Conservation (phyloP, 2,329 filamentous ascomycete species). For the Byssoonygena ceratinophila region DNA sequence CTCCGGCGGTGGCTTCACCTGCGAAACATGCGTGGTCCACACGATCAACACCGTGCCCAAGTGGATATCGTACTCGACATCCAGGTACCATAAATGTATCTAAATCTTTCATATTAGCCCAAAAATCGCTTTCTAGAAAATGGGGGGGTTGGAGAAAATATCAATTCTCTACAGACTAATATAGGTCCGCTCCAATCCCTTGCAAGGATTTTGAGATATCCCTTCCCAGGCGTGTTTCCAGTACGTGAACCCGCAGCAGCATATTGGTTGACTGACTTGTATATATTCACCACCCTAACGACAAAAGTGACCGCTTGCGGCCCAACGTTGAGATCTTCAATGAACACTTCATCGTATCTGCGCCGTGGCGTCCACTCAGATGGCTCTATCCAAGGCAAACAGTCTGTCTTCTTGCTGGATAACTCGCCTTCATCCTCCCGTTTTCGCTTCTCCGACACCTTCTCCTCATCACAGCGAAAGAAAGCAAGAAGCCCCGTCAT, state of each 20-base stretch:
- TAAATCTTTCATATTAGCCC: constrained; percentile 8
- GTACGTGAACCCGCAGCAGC: not conserved
- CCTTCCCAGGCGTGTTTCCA: constrained; percentile 15
- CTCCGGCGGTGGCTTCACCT: constrained; percentile 6
- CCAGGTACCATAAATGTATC: constrained; percentile 24
- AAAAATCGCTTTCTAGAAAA: not conserved
- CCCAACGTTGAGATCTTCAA: constrained; percentile 20
- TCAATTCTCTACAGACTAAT: constrained; percentile 13
- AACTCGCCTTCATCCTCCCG: not conserved
- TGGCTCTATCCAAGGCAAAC: not conserved
- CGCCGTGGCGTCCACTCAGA: not conserved
- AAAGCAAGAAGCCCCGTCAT: not conserved
- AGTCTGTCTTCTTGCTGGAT: not conserved
- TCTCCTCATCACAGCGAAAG: not conserved
- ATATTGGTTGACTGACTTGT: constrained; percentile 15
- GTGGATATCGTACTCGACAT: constrained; percentile 19
- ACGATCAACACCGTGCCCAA: constrained; percentile 36
- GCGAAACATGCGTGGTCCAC: constrained; percentile 42
- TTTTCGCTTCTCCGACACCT: not conserved
- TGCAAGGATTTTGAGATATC: constrained; percentile 22
- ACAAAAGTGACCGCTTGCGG: constrained; percentile 18
- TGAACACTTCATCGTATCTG: constrained; percentile 17
- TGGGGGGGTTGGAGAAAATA: not conserved
- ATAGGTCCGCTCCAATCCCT: constrained; percentile 22
- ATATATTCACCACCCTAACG: constrained; percentile 24